These are phyloP conservation scores for Aeschynomene evenia DNA, from an alignment of 306 rosid genomes.

Conservation along the genomic window DNA sequence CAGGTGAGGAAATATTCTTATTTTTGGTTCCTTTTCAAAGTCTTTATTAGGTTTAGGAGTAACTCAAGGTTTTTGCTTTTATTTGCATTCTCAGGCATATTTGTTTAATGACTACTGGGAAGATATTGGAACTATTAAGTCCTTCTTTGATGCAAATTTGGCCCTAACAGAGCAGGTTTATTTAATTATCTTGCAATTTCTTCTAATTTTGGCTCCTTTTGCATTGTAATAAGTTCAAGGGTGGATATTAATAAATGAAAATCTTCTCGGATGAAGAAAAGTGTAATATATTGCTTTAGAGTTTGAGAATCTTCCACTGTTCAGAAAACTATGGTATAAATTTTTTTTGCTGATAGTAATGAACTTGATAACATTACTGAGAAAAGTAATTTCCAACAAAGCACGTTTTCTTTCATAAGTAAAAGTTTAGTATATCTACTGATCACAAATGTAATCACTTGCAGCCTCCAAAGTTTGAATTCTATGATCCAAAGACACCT, in stretches of 20 bases:
- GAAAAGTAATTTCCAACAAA: constrained; percentile 8
- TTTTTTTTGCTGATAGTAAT: constrained; percentile 11
- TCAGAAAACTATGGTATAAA: constrained; percentile 1
- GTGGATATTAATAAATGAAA: not conserved
- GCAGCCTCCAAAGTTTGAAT: constrained; percentile 85
- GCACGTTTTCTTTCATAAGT: not conserved
- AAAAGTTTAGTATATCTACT: constrained; percentile 22
- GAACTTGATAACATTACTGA: not conserved
- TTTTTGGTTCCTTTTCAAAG: not conserved
- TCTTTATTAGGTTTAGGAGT: not conserved
- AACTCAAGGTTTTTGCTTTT: constrained; percentile 7
- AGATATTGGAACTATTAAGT: constrained; percentile 91
- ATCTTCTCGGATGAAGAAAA: not conserved
- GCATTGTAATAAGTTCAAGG: constrained; percentile 27
- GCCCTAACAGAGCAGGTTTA: constrained; percentile 92
- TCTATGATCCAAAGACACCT: constrained; percentile 94
- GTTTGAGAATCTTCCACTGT: not conserved
- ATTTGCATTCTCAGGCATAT: constrained; percentile 66
- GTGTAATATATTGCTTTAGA: not conserved
- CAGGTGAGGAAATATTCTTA: constrained; percentile 49
- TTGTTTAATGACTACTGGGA: constrained; percentile 98
- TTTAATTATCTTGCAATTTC: not conserved
- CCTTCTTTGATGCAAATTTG: constrained; percentile 88
- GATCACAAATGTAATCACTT: constrained; percentile 18
- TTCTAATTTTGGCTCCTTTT: constrained; percentile 11